Percentiles rank a stretch among this genome's conserved stretches.
phyloP scores from a whole-genome alignment of 2,329 filamentous ascomycete genomes.

The Diaporthe vaccinii region DNA sequence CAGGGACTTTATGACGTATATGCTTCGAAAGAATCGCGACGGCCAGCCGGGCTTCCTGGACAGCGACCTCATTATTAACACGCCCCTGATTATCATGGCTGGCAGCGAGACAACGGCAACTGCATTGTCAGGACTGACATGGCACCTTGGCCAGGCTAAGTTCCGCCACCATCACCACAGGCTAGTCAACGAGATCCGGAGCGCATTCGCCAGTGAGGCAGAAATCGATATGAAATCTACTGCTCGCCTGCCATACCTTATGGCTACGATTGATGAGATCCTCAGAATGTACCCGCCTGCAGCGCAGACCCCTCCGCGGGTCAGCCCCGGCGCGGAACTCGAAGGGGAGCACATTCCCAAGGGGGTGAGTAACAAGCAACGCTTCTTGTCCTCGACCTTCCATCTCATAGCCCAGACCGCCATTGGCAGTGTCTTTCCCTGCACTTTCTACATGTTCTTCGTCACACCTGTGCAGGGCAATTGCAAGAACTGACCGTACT shows the following conservation, averaged over 20 bases:
- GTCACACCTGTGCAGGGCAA: neutral
- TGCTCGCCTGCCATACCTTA: constrained; percentile 76
- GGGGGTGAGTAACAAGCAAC: constrained; percentile 20
- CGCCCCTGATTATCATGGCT: constrained; percentile 25
- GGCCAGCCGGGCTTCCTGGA: constrained; percentile 29
- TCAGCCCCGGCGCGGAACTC: constrained; percentile 27
- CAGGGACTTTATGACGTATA: constrained; percentile 42
- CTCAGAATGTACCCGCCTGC: constrained; percentile 65
- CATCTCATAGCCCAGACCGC: neutral
- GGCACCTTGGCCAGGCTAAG: constrained; percentile 45
- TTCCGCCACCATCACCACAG: constrained; percentile 44
- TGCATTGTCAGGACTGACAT: constrained; percentile 44
- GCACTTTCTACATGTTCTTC: neutral
- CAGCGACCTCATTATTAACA: constrained; percentile 34
- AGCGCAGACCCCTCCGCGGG: constrained; percentile 28
- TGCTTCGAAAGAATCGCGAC: constrained; percentile 37
- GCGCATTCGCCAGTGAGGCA: constrained; percentile 44
- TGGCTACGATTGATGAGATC: constrained; percentile 83
- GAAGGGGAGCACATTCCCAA: constrained; percentile 34
- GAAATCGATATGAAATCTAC: constrained; percentile 45
- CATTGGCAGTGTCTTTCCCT: neutral
- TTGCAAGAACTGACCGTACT: neutral
- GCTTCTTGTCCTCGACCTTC: neutral
- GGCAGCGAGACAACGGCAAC: constrained; percentile 34
- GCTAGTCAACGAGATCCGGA: constrained; percentile 47